These are phyloP conservation scores for Dispira parvispora DNA, from an alignment of 192 early-diverging fungal species.

Conservation along the genomic window DNA sequence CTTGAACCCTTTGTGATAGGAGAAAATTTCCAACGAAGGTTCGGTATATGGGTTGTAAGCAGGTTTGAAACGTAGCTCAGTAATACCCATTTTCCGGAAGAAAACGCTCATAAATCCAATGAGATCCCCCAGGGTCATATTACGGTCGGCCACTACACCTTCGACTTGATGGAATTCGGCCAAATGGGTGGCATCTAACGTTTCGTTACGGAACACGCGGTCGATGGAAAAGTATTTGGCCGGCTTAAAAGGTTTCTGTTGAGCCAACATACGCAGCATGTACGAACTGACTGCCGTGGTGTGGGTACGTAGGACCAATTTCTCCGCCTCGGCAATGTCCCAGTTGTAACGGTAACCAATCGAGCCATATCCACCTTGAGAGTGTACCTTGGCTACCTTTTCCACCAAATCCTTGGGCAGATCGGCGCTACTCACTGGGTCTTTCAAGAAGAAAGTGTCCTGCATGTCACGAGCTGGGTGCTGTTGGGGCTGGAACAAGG, in stretches of 20 bases:
- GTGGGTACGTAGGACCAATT: slow-evolving; percentile 88
- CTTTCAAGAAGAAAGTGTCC: slow-evolving; percentile 65
- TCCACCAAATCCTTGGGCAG: slow-evolving; percentile 82
- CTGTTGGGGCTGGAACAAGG: slow-evolving; percentile 98
- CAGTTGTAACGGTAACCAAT: slow-evolving; percentile 91
- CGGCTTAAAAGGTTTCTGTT: slow-evolving; percentile 70
- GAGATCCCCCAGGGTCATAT: slow-evolving; percentile 86
- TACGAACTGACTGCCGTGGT: slow-evolving; percentile 86
- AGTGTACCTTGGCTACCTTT: slow-evolving; percentile 81
- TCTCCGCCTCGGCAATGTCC: slow-evolving; percentile 83
- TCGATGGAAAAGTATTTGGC: slow-evolving; percentile 99
- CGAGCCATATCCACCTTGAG: slow-evolving; percentile 85
- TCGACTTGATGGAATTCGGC: slow-evolving; percentile 99
- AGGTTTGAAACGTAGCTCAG: slow-evolving; percentile 94
- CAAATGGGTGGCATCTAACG: slow-evolving; percentile 93
- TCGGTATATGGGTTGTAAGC: slow-evolving; percentile 99
- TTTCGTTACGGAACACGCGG: slow-evolving; percentile 96
- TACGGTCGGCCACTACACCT: slow-evolving; percentile 92
- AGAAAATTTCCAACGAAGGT: slow-evolving; percentile 98
- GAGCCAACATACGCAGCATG: slow-evolving; percentile 86
- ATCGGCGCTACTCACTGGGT: slow-evolving; percentile 39
- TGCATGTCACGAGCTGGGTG: slow-evolving; percentile 82
- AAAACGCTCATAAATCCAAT: slow-evolving; percentile 94
- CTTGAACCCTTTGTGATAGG: slow-evolving; percentile 76
- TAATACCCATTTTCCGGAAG: slow-evolving; percentile 92